A percentile compares a stretch with the other conserved stretches of the same genome.
phyloP scores from a whole-genome alignment of 129 eudicot species.

The Scalesia atractyloides region DNA sequence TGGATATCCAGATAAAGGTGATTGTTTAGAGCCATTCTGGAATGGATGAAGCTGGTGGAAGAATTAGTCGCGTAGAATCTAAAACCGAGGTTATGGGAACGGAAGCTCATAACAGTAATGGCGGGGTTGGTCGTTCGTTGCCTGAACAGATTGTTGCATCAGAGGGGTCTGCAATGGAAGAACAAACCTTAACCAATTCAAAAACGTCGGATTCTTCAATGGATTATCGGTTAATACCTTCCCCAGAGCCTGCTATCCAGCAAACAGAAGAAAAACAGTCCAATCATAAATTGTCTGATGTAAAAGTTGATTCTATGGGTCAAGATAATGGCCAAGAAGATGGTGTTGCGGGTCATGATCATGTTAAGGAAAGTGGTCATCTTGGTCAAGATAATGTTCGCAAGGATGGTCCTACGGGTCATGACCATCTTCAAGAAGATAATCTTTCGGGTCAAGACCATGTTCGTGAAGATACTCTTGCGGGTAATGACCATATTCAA shows the following conservation, averaged over 20 bases:
- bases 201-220: slow-evolving; percentile 21
- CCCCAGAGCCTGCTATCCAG: not conserved
- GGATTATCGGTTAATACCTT: slow-evolving; percentile 34
- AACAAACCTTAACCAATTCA: slow-evolving; percentile 21
- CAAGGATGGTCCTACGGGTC: slow-evolving; percentile 9
- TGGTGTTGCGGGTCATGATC: not conserved
- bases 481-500: slow-evolving; percentile 13
- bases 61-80: slow-evolving; percentile 18
- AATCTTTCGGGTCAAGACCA: not conserved
- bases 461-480: not conserved
- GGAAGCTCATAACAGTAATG: not conserved
- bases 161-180: slow-evolving; percentile 24
- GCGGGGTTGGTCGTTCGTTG: not conserved
- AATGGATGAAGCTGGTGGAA: slow-evolving; percentile 60
- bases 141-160: slow-evolving; percentile 31
- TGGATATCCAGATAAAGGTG: slow-evolving; percentile 9
- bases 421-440: not conserved
- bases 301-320: not conserved
- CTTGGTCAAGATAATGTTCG: not conserved
- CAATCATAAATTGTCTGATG: slow-evolving; percentile 15
- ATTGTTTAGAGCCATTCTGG: slow-evolving; percentile 15
- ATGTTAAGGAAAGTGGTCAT: not conserved
- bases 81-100: not conserved
- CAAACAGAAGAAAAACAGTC: slow-evolving; percentile 19
- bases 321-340: not conserved